Evolutionary conservation across 169 alveolate genomes (phyloP).

Genomic region (Plasmodium adleri): DNA sequence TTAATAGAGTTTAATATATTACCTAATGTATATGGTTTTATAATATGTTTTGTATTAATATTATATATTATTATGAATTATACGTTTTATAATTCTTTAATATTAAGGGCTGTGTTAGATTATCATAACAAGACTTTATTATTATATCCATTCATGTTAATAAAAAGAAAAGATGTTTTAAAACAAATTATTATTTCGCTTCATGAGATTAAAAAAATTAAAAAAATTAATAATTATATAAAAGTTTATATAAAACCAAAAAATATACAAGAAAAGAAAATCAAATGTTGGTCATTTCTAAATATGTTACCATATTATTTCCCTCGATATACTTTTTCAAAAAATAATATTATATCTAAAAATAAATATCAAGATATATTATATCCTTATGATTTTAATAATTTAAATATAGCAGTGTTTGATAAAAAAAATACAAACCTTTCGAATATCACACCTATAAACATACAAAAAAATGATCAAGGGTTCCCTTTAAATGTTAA

Average conservation of each 20-base stretch:
- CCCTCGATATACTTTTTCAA: conserved; percentile 47
- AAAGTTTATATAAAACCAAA: conserved; percentile 24
- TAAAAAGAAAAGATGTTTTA: conserved; percentile 15
- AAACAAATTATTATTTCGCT: conserved; percentile 61
- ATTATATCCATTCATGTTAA: conserved; percentile 38
- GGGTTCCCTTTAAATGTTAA: conserved; percentile 33
- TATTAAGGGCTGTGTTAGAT: conserved; percentile 71
- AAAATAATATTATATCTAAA: not conserved
- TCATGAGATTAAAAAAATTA: conserved; percentile 29
- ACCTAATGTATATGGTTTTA: conserved; percentile 13
- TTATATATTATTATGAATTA: conserved; percentile 9
- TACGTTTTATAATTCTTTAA: conserved; percentile 22
- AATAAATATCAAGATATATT: conserved; percentile 9
- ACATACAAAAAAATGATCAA: conserved; percentile 16
- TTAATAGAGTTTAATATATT: conserved; percentile 40
- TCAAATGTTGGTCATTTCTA: not conserved
- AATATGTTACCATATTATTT: conserved; percentile 14
- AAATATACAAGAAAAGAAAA: not conserved
- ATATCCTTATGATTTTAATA: conserved; percentile 61
- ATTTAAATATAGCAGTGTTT: conserved; percentile 40
- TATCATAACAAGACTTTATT: conserved; percentile 25
- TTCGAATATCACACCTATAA: not conserved
- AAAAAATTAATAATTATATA: conserved; percentile 23
- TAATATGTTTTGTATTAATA: conserved; percentile 6
- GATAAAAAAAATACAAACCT: not conserved